Evolutionary conservation across 2,329 filamentous ascomycete genomes (phyloP).

Genomic region (Nigrospora sphaerica): DNA sequence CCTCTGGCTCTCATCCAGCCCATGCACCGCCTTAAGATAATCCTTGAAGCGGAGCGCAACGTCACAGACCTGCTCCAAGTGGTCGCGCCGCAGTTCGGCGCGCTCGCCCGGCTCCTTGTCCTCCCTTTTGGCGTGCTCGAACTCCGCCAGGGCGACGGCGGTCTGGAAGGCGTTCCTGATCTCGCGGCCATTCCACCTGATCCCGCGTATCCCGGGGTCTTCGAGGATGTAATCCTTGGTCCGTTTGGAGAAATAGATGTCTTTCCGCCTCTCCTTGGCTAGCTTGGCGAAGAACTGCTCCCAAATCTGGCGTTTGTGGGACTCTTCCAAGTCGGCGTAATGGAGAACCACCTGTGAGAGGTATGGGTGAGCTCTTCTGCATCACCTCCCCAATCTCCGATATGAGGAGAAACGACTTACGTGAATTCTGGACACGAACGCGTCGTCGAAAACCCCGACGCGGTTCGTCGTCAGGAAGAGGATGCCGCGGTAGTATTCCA

Average conservation of each 20-base stretch:
- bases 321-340: constrained; percentile 12
- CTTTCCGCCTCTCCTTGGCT: constrained; percentile 1
- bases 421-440: constrained; percentile 25
- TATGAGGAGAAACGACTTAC: constrained; percentile 4
- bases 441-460: constrained; percentile 29
- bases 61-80: constrained; percentile 3
- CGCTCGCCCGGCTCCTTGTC: not conserved
- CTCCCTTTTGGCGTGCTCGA: not conserved
- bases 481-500: constrained; percentile 18
- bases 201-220: not conserved
- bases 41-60: constrained; percentile 4
- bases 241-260: not conserved
- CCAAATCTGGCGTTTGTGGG: constrained; percentile 14
- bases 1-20: not conserved
- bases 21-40: not conserved
- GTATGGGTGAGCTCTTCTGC: too few relatives aligned
- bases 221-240: constrained; percentile 4
- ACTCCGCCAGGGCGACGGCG: not conserved
- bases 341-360: constrained; percentile 8
- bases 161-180: constrained; percentile 5
- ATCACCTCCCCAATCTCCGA: too few relatives aligned
- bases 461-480: constrained; percentile 19
- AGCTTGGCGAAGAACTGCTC: constrained; percentile 10
- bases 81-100: not conserved
- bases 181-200: constrained; percentile 4